A percentile compares a stretch with the other conserved stretches of the same genome.
phyloP scores from a whole-genome alignment of 164 flowering plant genomes.

The Cinnamomum micranthum region DNA sequence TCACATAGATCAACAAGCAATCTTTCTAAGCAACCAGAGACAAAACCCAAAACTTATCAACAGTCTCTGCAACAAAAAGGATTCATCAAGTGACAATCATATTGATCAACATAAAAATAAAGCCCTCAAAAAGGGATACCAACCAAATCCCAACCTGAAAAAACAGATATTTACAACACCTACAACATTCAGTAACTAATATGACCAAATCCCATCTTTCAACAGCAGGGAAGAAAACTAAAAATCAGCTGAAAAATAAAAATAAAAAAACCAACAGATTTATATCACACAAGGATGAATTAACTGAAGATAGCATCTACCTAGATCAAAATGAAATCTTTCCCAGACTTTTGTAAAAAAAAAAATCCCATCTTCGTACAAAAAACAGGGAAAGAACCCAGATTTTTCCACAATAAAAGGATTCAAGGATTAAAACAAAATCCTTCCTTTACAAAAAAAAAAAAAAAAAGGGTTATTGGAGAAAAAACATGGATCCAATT shows the following conservation, averaged over 20 bases:
- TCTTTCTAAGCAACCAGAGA: neutral
- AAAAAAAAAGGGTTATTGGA: neutral
- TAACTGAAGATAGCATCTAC: neutral
- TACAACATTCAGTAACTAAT: neutral
- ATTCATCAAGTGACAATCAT: neutral
- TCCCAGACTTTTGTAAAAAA: neutral
- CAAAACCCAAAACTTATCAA: no score
- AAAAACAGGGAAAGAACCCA: no score
- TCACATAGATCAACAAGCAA: neutral
- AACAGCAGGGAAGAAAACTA: neutral
- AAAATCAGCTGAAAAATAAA: neutral
- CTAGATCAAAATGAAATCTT: slow-evolving; percentile 1
- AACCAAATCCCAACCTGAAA: neutral
- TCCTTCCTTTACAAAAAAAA: neutral
- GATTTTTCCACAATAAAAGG: neutral
- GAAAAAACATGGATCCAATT: neutral
- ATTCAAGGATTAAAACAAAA: neutral
- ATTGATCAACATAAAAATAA: neutral
- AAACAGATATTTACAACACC: neutral
- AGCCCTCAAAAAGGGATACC: no score
- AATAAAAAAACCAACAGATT: neutral
- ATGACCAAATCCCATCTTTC: neutral
- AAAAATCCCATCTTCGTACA: neutral
- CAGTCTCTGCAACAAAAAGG: neutral
- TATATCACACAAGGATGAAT: neutral